phyloP scores from a whole-genome alignment of 1,139 yeast species.

The Taiozyma sp. region DNA sequence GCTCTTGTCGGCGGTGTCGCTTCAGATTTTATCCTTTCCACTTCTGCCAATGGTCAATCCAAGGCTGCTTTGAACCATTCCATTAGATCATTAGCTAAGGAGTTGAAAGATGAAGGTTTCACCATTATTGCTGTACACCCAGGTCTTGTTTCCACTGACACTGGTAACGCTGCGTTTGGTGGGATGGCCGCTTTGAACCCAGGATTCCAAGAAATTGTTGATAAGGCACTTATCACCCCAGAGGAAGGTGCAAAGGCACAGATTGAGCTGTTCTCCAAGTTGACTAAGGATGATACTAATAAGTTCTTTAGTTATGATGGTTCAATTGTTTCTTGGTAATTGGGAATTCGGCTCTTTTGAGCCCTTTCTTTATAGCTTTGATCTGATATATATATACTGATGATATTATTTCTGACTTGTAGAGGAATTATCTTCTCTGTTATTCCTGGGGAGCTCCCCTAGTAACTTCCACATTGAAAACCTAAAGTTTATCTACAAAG shows the following conservation, averaged over 20 bases:
- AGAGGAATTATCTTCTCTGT: too few relatives aligned
- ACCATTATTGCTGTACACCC: conserved; percentile 2
- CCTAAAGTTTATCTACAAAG: too few relatives aligned
- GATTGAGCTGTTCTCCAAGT: conserved; percentile 1
- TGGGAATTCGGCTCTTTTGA: neutral
- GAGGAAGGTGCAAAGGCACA: conserved; percentile 6
- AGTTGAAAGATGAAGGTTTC: neutral
- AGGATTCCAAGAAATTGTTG: neutral
- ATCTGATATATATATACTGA: too few relatives aligned
- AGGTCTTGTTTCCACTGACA: conserved; percentile 7
- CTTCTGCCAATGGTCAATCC: conserved; percentile 1
- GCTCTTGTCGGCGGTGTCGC: conserved; percentile 21
- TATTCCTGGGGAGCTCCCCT: too few relatives aligned
- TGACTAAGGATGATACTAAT: conserved; percentile 10
- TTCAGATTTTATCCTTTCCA: neutral
- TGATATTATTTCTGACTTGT: too few relatives aligned
- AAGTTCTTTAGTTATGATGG: conserved; percentile 15
- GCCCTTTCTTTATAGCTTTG: too few relatives aligned
- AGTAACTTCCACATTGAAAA: too few relatives aligned
- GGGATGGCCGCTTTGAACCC: neutral
- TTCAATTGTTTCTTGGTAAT: neutral
- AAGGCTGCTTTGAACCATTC: conserved; percentile 1
- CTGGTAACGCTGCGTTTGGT: neutral
- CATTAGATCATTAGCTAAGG: neutral
- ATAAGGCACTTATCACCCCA: neutral